Base-by-base conservation (phyloP, 2,329 filamentous ascomycete species). In the Fusarium sp. region DNA sequence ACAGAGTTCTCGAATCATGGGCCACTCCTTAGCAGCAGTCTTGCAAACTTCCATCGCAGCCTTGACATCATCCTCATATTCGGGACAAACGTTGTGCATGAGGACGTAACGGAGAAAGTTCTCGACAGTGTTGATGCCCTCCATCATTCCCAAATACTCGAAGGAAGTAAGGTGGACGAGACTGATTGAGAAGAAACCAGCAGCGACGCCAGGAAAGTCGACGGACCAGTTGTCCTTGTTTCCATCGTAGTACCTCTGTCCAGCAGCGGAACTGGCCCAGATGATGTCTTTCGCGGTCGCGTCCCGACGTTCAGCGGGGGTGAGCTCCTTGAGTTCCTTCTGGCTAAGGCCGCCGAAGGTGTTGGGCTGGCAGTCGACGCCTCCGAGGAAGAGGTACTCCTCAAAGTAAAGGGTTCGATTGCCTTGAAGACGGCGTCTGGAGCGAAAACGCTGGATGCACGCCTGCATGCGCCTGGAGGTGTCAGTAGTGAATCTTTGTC, bases 31-130 rank as follows among this genome's bases (percentile, higher is more conserved):
- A 5, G 88, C 84, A 2, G 92, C 93, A 16, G 84, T 76, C 21
- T 89, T 85, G 73, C 93, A 97, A 28, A 95, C 77, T 2, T 78
- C 77, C 10, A 91, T 83, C 0, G 94, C 93, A 1, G 84, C 82
- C 18, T 87, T 80, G 61, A 98, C 84, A 67, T 95, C 87, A 1
- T 85, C 82, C 0, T 80, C 83, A 76, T 94, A 92, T 77, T 98
- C 96, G 0, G 92, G 91, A 74, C 94, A 97, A 18, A 97, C 95
- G 39, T 92, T 87, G 75, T 98, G 94, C 64, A 91, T 88, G 12
- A 94, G 84, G 1, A 98, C 84, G 71, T 98, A 99, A 69, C 93
- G 92, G 68, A 97, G 88, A 76, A 98, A 98, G 76, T 96, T 97
- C 63, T 89, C 88, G 42, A 98, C 84, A 1, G 97, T 88, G 34